These are phyloP conservation scores for Mycogone perniciosa DNA, from an alignment of 2,329 filamentous ascomycete genomes.

Conservation along the genomic window DNA sequence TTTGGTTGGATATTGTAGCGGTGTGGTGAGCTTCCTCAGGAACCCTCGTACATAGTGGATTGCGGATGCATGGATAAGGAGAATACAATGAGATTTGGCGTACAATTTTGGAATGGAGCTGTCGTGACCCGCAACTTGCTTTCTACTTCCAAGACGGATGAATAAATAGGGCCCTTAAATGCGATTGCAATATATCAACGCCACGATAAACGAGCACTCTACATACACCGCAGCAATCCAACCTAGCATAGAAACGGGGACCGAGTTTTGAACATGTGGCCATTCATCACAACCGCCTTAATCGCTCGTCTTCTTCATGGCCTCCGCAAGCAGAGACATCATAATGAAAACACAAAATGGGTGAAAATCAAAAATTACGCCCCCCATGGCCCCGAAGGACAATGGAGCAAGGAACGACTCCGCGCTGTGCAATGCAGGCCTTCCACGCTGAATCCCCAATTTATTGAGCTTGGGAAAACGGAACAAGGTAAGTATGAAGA, in stretches of 20 bases:
- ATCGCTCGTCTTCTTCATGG: slow-evolving; percentile 35
- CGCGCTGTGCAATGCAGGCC: slow-evolving; percentile 50
- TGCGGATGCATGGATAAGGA: not conserved
- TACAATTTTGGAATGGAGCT: not conserved
- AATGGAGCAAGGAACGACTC: slow-evolving; percentile 40
- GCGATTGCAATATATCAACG: too few species aligned
- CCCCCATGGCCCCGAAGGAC: slow-evolving; percentile 45
- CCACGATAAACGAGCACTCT: too few species aligned
- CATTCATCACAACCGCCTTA: not conserved
- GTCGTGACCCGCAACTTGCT: too few species aligned
- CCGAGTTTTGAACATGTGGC: too few species aligned
- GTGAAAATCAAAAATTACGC: slow-evolving; percentile 44
- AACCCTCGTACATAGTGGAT: slow-evolving; percentile 44
- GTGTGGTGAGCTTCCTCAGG: slow-evolving; percentile 77
- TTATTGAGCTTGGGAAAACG: slow-evolving; percentile 37
- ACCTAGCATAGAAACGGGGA: too few species aligned
- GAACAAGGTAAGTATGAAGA: slow-evolving; percentile 49
- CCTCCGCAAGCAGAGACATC: slow-evolving; percentile 29
- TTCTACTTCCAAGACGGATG: too few species aligned
- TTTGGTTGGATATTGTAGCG: slow-evolving; percentile 80
- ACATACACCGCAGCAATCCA: too few species aligned
- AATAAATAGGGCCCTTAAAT: too few species aligned
- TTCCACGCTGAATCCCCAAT: slow-evolving; percentile 32
- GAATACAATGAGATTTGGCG: not conserved
- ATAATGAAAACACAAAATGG: slow-evolving; percentile 41